Conservation (phyloP, 352 stramenopile genomes). For the Globisporangium megalacanthum region DNA sequence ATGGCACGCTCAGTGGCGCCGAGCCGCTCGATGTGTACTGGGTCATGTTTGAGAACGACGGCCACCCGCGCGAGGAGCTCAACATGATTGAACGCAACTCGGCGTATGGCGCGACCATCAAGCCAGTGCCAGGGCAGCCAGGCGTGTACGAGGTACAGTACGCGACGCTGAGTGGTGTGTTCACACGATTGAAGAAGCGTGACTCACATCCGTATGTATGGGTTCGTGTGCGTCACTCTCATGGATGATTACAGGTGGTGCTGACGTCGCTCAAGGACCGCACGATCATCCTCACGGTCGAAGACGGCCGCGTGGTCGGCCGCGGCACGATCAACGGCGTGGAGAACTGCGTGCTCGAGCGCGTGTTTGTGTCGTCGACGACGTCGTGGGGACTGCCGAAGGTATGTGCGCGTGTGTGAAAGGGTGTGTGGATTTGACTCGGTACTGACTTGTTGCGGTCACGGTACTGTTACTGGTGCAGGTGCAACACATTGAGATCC, state of each 20-base stretch:
- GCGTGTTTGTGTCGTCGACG: constrained; percentile 81
- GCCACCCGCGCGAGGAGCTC: constrained; percentile 72
- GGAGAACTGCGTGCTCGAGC: constrained; percentile 62
- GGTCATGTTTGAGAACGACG: constrained; percentile 89
- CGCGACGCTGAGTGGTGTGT: too few relatives aligned
- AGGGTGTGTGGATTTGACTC: background rate
- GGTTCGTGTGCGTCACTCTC: background rate
- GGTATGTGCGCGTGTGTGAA: constrained; percentile 9
- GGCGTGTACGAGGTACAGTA: constrained; percentile 76
- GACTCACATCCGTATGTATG: background rate
- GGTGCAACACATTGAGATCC: constrained; percentile 87
- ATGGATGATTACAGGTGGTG: constrained; percentile 19
- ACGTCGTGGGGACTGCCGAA: constrained; percentile 86
- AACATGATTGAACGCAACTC: constrained; percentile 87
- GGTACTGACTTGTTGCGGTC: background rate
- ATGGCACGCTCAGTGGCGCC: constrained; percentile 52
- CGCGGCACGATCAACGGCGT: constrained; percentile 70
- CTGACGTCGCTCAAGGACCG: constrained; percentile 84
- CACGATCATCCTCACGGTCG: constrained; percentile 63
- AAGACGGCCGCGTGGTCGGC: constrained; percentile 70
- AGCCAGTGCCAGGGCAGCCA: constrained; percentile 55
- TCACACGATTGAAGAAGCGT: too few relatives aligned
- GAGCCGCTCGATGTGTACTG: constrained; percentile 85
- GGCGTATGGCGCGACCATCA: constrained; percentile 73
- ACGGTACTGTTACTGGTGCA: constrained; percentile 3